phyloP scores from a whole-genome alignment of 768 basidiomycete genomes.

The Mrakia gelida region DNA sequence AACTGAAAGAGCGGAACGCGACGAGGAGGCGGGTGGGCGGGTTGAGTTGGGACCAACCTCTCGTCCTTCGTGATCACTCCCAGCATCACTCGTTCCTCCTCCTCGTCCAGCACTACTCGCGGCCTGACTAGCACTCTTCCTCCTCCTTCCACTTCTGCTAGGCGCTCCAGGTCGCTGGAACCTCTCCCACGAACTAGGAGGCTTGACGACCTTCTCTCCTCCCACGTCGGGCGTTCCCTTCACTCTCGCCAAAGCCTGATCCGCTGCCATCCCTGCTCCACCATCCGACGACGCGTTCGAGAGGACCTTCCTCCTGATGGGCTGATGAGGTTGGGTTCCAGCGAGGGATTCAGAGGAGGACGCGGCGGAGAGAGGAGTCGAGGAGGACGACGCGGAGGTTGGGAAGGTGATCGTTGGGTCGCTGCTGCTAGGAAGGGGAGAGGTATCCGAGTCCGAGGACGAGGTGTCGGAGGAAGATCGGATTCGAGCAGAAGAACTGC shows the following conservation, averaged over 20 bases:
- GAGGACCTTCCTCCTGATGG: constrained; percentile 8
- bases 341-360: constrained; percentile 9
- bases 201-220: constrained; percentile 3
- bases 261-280: neutral
- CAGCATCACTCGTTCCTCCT: constrained; percentile 12
- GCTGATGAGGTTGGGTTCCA: neutral
- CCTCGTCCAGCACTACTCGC: neutral
- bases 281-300: constrained; percentile 10
- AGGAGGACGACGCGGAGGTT: neutral
- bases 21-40: neutral
- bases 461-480: constrained; percentile 23
- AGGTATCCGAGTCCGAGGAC: constrained; percentile 10
- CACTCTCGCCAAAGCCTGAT: neutral
- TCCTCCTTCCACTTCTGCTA: neutral
- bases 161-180: constrained; percentile 23
- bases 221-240: neutral
- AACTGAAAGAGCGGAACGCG: too few species aligned
- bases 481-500: constrained; percentile 11
- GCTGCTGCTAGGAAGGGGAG: neutral
- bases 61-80: constrained; percentile 13
- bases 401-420: constrained; percentile 1
- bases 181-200: constrained; percentile 25
- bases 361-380: neutral
- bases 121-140: neutral
- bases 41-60: neutral